Conservation (phyloP, 768 basidiomycete species). For the Porphyrellus cyaneotinctus region DNA sequence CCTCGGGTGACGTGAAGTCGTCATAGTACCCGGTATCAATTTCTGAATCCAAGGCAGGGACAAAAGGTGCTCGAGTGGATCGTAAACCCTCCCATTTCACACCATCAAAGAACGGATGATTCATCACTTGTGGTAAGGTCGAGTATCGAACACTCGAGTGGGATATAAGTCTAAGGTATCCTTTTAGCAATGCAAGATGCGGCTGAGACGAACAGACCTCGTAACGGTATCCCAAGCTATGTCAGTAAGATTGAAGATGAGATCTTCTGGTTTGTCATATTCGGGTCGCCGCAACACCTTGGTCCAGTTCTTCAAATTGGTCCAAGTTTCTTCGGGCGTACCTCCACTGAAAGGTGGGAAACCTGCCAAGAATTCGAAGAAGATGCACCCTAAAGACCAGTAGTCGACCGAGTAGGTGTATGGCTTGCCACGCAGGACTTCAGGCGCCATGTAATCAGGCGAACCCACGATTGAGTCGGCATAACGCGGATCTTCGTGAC, state of each 20-base stretch:
- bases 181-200: slow-evolving; percentile 1
- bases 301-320: slow-evolving; percentile 97
- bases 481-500: slow-evolving; percentile 86
- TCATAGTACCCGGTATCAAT: slow-evolving; percentile 95
- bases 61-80: slow-evolving; percentile 76
- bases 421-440: slow-evolving; percentile 89
- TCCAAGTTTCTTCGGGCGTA: slow-evolving; percentile 97
- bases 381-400: slow-evolving; percentile 97
- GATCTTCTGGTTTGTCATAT: slow-evolving; percentile 93
- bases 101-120: slow-evolving; percentile 78
- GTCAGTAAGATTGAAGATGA: slow-evolving; percentile 94
- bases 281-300: slow-evolving; percentile 88
- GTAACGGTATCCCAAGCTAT: slow-evolving; percentile 93
- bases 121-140: slow-evolving; percentile 65
- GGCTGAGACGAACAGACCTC: slow-evolving; percentile 42
- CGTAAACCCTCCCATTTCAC: slow-evolving; percentile 81
- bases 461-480: slow-evolving; percentile 98
- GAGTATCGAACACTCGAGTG: slow-evolving; percentile 78
- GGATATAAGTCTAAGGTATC: slow-evolving; percentile 66
- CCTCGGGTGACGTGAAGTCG: slow-evolving; percentile 81
- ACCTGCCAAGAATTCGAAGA: slow-evolving; percentile 95
- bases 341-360: slow-evolving; percentile 98
- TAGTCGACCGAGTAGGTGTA: slow-evolving; percentile 97
- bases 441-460: slow-evolving; percentile 97
- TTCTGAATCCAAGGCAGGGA: slow-evolving; percentile 91